Evolutionary conservation across 2,329 filamentous ascomycete genomes (phyloP), one percentile per base, ranked within the genome.

Genomic region (Colletotrichum magnum): DNA sequence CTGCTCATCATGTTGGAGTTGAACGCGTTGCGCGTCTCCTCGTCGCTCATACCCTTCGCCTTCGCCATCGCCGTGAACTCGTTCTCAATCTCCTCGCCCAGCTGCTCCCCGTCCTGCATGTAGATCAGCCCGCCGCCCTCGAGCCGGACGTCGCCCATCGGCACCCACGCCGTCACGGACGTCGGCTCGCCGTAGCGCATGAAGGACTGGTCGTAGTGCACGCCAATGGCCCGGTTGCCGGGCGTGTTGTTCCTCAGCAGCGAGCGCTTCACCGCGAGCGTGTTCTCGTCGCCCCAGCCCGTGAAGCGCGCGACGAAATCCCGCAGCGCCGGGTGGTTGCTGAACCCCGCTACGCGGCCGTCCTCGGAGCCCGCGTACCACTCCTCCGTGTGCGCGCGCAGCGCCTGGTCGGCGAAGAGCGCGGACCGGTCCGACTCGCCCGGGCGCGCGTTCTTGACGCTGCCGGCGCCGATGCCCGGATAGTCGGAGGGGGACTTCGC

Each of bases 131-230:
- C 88, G 5, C 88, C 88, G 0, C 88, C 88, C 53, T 85, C 82
- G 5, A 89, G 61, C 21, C 81, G 79, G 4, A 89, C 75, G 73
- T 88, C 85, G 0, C 86, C 86, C 71, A 89, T 86, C 0, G 87
- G 85, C 0, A 89, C 83, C 87, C 87, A 90, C 0, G 86, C 87
- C 4, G 87, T 89, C 0, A 89, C 77, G 36, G 81, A 83, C 0
- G 86, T 87, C 1, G 85, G 83, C 58, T 88, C 86, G 1, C 87
- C 88, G 73, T 88, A 75, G 1, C 87, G 76, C 56, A 89, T 75
- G 72, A 89, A 89, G 24, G 86, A 88, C 76, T 89, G 87, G 72
- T 90, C 87, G 72, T 89, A 89, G 69, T 90, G 88, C 3, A 90
- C 87, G 0, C 87, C 87, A 69, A 89, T 89, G 0, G 87, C 86